phyloP scores from a whole-genome alignment of 257 asterid species.

The Vinca minor region DNA sequence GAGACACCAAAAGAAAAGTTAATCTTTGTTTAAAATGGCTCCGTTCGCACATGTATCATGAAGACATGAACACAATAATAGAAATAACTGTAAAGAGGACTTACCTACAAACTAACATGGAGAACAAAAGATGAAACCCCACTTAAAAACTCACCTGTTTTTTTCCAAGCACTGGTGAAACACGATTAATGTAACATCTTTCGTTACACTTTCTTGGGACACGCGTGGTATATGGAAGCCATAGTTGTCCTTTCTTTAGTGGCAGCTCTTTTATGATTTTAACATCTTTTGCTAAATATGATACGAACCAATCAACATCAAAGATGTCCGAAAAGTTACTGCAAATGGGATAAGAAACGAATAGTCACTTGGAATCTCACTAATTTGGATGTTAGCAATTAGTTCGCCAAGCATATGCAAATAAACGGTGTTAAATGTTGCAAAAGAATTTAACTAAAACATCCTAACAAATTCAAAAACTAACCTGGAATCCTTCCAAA shows the following conservation, averaged over 20 bases:
- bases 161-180: conserved; percentile 68
- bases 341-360: conserved; percentile 30
- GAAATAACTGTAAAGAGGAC: neutral
- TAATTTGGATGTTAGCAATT: conserved; percentile 2
- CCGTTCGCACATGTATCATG: too few species aligned
- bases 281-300: conserved; percentile 67
- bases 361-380: too few species aligned
- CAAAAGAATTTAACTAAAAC: conserved; percentile 4
- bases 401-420: conserved; percentile 3
- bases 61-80: too few species aligned
- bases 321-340: conserved; percentile 93
- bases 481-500: conserved; percentile 96
- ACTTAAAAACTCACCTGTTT: conserved; percentile 52
- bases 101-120: neutral
- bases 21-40: too few species aligned
- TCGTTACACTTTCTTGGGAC: conserved; percentile 94
- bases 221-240: conserved; percentile 82
- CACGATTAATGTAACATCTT: conserved; percentile 63
- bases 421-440: conserved; percentile 3
- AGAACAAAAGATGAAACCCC: too few species aligned
- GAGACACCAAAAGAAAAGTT: too few species aligned
- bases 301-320: conserved; percentile 71
- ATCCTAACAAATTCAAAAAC: conserved; percentile 5
- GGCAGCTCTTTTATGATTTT: conserved; percentile 74
- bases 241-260: conserved; percentile 52